Conservation (phyloP, 2,329 filamentous ascomycete genomes). For the Monosporascus sp. region DNA sequence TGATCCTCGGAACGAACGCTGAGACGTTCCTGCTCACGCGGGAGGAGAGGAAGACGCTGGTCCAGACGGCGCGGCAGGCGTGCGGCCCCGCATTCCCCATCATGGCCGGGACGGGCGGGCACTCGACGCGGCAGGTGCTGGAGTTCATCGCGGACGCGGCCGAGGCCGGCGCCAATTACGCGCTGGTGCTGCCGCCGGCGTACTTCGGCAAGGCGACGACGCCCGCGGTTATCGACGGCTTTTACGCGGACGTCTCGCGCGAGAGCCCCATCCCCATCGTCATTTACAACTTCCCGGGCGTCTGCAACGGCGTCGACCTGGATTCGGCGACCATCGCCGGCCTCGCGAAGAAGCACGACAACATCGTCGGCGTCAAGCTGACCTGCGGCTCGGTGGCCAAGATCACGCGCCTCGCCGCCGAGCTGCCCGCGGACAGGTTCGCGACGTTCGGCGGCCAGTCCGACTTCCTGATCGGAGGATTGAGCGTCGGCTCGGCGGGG, state of each 20-base stretch:
- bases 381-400: constrained; percentile 60
- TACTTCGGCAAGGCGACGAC: constrained; percentile 62
- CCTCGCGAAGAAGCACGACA: constrained; percentile 43
- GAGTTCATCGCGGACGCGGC: constrained; percentile 55
- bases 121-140: constrained; percentile 59
- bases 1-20: constrained; percentile 29
- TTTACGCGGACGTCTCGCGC: constrained; percentile 54
- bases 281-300: constrained; percentile 64
- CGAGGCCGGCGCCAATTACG: constrained; percentile 56
- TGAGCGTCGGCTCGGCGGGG: constrained; percentile 54
- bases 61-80: constrained; percentile 49
- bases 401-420: constrained; percentile 49
- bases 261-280: constrained; percentile 51
- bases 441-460: constrained; percentile 67
- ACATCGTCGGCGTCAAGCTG: constrained; percentile 60
- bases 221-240: constrained; percentile 50
- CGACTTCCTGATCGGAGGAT: constrained; percentile 61
- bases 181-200: constrained; percentile 55
- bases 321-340: constrained; percentile 56
- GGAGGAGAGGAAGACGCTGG: constrained; percentile 52
- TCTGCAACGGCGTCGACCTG: constrained; percentile 63
- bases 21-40: constrained; percentile 45
- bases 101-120: constrained; percentile 59
- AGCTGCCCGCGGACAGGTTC: constrained; percentile 51
- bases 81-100: constrained; percentile 50